phyloP scores from a whole-genome alignment of 805 yeast species.

The Lipomyces sp. region DNA sequence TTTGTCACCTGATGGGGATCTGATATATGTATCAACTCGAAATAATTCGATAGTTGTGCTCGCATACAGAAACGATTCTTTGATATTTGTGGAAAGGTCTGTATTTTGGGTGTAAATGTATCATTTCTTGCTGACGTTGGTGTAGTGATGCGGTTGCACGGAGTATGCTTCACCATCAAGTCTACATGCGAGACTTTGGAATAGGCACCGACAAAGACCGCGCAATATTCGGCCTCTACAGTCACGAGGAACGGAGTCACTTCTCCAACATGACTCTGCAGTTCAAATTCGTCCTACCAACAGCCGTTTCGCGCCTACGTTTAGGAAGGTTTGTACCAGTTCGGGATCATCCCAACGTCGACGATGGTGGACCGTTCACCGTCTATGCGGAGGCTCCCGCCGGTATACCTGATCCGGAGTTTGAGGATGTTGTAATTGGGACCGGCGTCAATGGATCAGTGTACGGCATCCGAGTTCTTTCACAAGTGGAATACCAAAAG shows the following conservation, averaged over 20 bases:
- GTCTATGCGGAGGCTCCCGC: background rate
- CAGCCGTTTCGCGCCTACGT: constrained; percentile 25
- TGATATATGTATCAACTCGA: constrained; percentile 26
- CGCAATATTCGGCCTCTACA: constrained; percentile 21
- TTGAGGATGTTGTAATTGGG: constrained; percentile 23
- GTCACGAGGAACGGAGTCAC: constrained; percentile 19
- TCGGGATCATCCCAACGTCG: constrained; percentile 6
- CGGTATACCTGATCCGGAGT: constrained; percentile 2
- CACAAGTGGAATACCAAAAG: constrained; percentile 18
- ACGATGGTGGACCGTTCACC: background rate
- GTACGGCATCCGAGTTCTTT: constrained; percentile 27
- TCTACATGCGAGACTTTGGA: constrained; percentile 6
- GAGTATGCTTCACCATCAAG: constrained; percentile 27
- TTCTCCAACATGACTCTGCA: constrained; percentile 20
- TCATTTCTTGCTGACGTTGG: background rate
- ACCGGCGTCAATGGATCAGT: constrained; percentile 31
- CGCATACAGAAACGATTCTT: background rate
- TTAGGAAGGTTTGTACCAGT: constrained; percentile 22
- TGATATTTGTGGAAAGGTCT: constrained; percentile 24
- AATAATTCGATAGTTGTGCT: constrained; percentile 25
- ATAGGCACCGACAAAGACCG: constrained; percentile 30
- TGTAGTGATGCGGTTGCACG: constrained; percentile 27
- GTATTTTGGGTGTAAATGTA: background rate
- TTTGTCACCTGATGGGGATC: constrained; percentile 12
- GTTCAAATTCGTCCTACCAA: constrained; percentile 23